Percentiles rank a stretch among this genome's conserved stretches.
phyloP scores from a whole-genome alignment of 192 early-diverging fungal genomes.

The Cetraspora pellucida region DNA sequence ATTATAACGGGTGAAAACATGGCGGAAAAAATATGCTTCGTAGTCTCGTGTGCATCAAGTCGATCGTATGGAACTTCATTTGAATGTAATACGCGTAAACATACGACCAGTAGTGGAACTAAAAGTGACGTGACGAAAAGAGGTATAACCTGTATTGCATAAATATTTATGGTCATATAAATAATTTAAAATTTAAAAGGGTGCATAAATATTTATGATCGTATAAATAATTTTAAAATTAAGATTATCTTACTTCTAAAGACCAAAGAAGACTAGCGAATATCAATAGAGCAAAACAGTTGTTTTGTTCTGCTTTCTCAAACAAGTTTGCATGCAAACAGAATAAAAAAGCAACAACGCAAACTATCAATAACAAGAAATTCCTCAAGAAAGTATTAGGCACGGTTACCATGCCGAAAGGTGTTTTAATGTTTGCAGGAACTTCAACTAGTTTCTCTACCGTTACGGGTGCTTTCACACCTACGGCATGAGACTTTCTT shows the following conservation, averaged over 20 bases:
- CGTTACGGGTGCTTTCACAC: conserved; percentile 46
- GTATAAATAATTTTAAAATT: not conserved
- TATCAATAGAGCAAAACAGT: conserved; percentile 91
- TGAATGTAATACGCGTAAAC: conserved; percentile 81
- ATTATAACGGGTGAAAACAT: conserved; percentile 98
- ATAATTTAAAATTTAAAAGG: not conserved
- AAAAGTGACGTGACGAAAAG: conserved; percentile 89
- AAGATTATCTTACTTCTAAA: conserved; percentile 64
- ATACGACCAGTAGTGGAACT: conserved; percentile 84
- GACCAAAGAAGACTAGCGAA: conserved; percentile 93
- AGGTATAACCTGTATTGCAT: conserved; percentile 68
- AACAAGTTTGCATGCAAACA: conserved; percentile 65
- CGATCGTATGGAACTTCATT: conserved; percentile 56
- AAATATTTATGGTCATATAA: not conserved
- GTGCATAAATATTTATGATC: not conserved
- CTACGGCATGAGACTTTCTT: conserved; percentile 74
- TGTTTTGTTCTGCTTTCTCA: conserved; percentile 71
- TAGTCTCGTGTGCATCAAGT: conserved; percentile 71
- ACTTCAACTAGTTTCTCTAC: conserved; percentile 32
- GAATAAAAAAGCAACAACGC: conserved; percentile 60
- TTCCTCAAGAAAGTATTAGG: conserved; percentile 49
- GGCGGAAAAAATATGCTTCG: conserved; percentile 83
- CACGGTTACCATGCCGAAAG: conserved; percentile 51
- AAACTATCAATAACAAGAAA: conserved; percentile 48
- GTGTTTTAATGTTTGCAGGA: conserved; percentile 45